These are phyloP conservation scores for Boletus rubroflammeus DNA, from an alignment of 768 basidiomycete genomes.

Conservation along the genomic window DNA sequence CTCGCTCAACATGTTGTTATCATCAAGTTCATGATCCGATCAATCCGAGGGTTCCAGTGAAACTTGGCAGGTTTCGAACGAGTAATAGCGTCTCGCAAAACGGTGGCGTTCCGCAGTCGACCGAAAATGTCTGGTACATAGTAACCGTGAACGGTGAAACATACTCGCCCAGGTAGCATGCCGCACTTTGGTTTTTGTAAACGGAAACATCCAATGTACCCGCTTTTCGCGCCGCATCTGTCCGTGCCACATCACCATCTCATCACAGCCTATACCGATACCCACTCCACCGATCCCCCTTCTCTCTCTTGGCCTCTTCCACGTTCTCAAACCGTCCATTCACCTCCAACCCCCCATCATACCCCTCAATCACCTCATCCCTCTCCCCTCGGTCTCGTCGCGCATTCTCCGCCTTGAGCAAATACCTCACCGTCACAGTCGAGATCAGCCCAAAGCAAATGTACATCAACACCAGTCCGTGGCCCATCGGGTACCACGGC, in stretches of 20 bases:
- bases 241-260: background rate
- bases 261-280: slow-evolving; percentile 62
- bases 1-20: no score
- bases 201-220: background rate
- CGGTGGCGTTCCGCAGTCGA: background rate
- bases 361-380: slow-evolving; percentile 55
- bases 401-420: slow-evolving; percentile 59
- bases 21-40: no score
- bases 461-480: slow-evolving; percentile 70
- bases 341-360: slow-evolving; percentile 36
- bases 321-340: slow-evolving; percentile 58
- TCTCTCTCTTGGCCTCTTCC: slow-evolving; percentile 63
- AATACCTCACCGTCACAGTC: slow-evolving; percentile 38
- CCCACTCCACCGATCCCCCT: slow-evolving; percentile 74
- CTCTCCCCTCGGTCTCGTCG: slow-evolving; percentile 63
- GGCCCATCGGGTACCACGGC: slow-evolving; percentile 62
- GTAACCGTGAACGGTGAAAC: no score
- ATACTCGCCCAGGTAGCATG: no score
- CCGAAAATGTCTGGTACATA: no score
- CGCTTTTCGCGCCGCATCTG: no score
- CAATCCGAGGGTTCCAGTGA: no score
- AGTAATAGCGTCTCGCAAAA: no score
- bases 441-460: slow-evolving; percentile 59
- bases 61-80: no score
- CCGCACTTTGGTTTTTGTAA: no score